A percentile compares a stretch with the other conserved stretches of the same genome.
phyloP scores from a whole-genome alignment of 805 yeast species.

The Ogataea allantospora region DNA sequence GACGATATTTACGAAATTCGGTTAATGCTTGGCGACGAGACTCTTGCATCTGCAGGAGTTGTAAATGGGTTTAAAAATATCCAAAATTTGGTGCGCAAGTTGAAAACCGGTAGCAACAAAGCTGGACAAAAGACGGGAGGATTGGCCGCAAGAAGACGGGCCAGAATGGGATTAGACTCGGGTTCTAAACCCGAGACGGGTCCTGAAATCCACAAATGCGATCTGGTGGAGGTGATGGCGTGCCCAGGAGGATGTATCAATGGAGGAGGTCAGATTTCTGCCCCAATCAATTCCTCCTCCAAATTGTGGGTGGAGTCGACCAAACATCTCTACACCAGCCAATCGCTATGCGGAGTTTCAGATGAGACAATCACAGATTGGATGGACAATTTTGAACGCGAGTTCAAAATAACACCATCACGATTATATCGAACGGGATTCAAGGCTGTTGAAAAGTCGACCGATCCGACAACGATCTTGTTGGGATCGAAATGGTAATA shows the following conservation, averaged over 20 bases:
- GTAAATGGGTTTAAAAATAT: conserved; percentile 93
- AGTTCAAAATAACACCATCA: conserved; percentile 28
- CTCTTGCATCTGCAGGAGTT: conserved; percentile 58
- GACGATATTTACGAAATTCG: conserved; percentile 71
- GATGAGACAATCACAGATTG: conserved; percentile 28
- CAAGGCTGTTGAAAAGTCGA: conserved; percentile 50
- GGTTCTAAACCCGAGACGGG: conserved; percentile 17
- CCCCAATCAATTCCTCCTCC: conserved; percentile 35
- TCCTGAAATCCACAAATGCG: conserved; percentile 67
- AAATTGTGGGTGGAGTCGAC: conserved; percentile 47
- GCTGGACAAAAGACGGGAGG: conserved; percentile 28
- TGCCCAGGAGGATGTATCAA: conserved; percentile 98
- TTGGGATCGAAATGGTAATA: conserved; percentile 57
- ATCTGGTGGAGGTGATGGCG: conserved; percentile 94
- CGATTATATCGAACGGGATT: conserved; percentile 48
- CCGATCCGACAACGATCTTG: conserved; percentile 45
- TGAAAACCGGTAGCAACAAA: conserved; percentile 42
- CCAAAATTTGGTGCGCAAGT: conserved; percentile 85
- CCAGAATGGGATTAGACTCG: conserved; percentile 28
- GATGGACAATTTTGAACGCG: conserved; percentile 34
- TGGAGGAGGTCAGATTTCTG: conserved; percentile 88
- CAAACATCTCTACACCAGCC: conserved; percentile 34
- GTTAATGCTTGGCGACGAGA: conserved; percentile 38
- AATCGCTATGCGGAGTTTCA: conserved; percentile 23
- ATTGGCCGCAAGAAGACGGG: conserved; percentile 44